phyloP scores from a whole-genome alignment of 257 asterid species.

The Gentiana dahurica region DNA sequence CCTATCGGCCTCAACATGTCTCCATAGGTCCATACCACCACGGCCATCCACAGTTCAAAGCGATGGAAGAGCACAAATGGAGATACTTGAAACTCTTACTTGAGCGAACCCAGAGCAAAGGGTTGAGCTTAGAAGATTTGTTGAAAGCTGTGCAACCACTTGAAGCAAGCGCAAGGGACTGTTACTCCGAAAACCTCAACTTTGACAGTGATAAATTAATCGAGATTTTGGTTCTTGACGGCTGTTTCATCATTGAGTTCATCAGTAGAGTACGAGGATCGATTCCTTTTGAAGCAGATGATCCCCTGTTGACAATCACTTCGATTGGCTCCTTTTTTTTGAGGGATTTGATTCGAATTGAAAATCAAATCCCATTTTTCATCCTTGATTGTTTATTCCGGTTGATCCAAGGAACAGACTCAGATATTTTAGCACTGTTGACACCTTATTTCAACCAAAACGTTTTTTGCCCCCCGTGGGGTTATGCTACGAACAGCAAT shows the following conservation, averaged over 20 bases:
- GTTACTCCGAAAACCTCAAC: neutral
- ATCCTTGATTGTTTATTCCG: neutral
- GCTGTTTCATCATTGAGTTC: conserved; percentile 2
- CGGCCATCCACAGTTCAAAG: conserved; percentile 38
- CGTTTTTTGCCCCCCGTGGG: neutral
- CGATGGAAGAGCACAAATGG: conserved; percentile 91
- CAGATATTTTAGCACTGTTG: neutral
- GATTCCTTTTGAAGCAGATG: neutral
- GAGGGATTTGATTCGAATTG: neutral
- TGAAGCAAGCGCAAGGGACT: conserved; percentile 10
- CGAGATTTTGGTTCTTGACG: conserved; percentile 5
- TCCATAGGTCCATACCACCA: conserved; percentile 86
- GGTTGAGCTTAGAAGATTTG: conserved; percentile 26
- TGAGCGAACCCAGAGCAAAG: conserved; percentile 27
- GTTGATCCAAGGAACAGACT: neutral
- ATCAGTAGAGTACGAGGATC: neutral
- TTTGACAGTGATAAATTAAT: neutral
- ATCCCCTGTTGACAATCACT: neutral
- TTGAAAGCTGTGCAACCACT: conserved; percentile 42
- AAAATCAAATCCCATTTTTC: conserved; percentile 4
- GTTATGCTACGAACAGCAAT: neutral
- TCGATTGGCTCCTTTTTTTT: neutral
- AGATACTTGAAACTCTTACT: conserved; percentile 45
- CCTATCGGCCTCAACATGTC: conserved; percentile 52
- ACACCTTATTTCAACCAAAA: neutral